A percentile compares a stretch with the other conserved stretches of the same genome.
phyloP scores from a whole-genome alignment of 345 rosid species.

The Tarenaya hassleriana region DNA sequence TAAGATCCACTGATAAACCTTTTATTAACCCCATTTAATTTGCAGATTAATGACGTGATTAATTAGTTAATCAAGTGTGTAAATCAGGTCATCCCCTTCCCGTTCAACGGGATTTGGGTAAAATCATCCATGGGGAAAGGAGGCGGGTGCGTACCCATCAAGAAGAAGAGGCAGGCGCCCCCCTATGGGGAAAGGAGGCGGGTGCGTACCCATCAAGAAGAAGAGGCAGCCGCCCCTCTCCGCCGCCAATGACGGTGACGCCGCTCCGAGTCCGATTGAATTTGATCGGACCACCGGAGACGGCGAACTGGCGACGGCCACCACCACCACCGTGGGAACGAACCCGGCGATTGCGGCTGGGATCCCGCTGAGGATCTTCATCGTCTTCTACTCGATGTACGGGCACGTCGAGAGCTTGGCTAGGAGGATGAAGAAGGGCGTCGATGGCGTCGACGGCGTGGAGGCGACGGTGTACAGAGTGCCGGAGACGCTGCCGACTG shows the following conservation, averaged over 20 bases:
- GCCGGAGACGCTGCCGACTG: constrained; percentile 54
- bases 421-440: constrained; percentile 64
- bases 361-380: constrained; percentile 35
- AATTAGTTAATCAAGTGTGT: neutral
- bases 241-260: constrained; percentile 16
- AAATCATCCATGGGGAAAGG: constrained; percentile 80
- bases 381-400: constrained; percentile 66
- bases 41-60: constrained; percentile 1
- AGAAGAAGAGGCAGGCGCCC: constrained; percentile 50
- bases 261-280: constrained; percentile 39
- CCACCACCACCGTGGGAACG: constrained; percentile 15
- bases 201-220: constrained; percentile 93
- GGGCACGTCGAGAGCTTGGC: constrained; percentile 71
- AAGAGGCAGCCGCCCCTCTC: constrained; percentile 37
- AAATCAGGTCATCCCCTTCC: constrained; percentile 5
- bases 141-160: constrained; percentile 93
- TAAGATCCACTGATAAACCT: constrained; percentile 15
- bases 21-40: constrained; percentile 5
- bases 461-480: constrained; percentile 52
- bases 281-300: constrained; percentile 31
- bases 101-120: constrained; percentile 13
- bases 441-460: constrained; percentile 48
- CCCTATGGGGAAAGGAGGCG: constrained; percentile 77
- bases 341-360: constrained; percentile 17
- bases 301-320: constrained; percentile 20